Conservation (phyloP, 768 basidiomycete genomes). For the Melanogaster broomeanus region DNA sequence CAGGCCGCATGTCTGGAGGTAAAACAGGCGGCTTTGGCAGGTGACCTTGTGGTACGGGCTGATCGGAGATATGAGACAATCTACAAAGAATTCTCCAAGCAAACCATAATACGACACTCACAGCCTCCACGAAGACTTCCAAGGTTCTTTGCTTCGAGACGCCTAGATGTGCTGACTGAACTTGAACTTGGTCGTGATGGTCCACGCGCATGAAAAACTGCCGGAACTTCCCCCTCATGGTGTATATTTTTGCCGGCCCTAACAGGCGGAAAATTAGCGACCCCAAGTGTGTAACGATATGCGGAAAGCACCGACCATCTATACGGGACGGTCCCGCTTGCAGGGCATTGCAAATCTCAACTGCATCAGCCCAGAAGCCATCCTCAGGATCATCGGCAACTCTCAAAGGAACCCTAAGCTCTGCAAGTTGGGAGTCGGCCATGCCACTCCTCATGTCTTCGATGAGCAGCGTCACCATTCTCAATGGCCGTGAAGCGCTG, state of each 20-base stretch:
- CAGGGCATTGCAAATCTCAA: constrained; percentile 56
- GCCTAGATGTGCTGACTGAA: constrained; percentile 55
- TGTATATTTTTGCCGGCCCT: constrained; percentile 73
- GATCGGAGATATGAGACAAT: constrained; percentile 8
- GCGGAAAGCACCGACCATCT: constrained; percentile 50
- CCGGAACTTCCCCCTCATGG: constrained; percentile 65
- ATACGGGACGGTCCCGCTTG: constrained; percentile 66
- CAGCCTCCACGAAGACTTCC: constrained; percentile 59
- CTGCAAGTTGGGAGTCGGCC: constrained; percentile 60
- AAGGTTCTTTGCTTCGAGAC: constrained; percentile 56
- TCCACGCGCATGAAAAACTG: constrained; percentile 69
- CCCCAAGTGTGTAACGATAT: neutral
- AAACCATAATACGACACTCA: constrained; percentile 30
- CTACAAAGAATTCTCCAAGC: neutral
- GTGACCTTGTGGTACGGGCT: constrained; percentile 29
- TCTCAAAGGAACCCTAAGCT: constrained; percentile 62
- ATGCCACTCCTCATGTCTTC: constrained; percentile 57
- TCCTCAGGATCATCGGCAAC: constrained; percentile 47
- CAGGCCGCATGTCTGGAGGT: constrained; percentile 8
- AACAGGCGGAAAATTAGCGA: constrained; percentile 1
- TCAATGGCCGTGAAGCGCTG: constrained; percentile 25
- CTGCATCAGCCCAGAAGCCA: constrained; percentile 73
- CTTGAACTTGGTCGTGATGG: constrained; percentile 49
- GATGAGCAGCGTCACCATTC: constrained; percentile 69
- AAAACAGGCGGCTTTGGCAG: constrained; percentile 23